Base-by-base conservation (phyloP, 1,284 basidiomycete genomes). In the Fomitopsis schrenkii region DNA sequence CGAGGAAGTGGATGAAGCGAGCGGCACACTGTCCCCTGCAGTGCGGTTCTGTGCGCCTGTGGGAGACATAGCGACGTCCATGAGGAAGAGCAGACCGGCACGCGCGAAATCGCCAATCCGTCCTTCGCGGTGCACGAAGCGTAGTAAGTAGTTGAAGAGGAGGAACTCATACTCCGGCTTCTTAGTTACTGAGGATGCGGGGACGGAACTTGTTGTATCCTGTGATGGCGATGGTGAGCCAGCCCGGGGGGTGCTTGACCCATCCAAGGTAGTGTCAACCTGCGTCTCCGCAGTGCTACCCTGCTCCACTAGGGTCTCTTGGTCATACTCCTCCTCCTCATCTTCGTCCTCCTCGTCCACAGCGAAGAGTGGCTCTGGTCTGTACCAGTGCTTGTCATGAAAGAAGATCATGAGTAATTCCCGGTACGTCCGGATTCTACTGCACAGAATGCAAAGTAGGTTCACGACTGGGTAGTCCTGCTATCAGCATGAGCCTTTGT, bases 331-430 rank as follows among this genome's bases (percentile, higher is more conserved):
- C 10, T 78, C 75, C 1, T 79, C 76, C 0, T 78, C 76, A 0
- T 79, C 79, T 54, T 84, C 88, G 0, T 89, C 85, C 57, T 86
- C 83, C 72, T 91, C 88, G 63, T 88, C 85, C 5, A 89, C 85
- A 45, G 83, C 76, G 65, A 85, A 90, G 59, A 87, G 75, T 26
- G 87, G 84, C 66, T 89, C 88, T 15, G 86, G 88, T 35, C 79
- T 81, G 71, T 87, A 90, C 88, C 88, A 91, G 65, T 90, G 87
- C 69, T 93, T 95, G 72, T 97, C 94, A 70, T 96, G 93, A 73
- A 97, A 95, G 79, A 97, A 97, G 64, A 98, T 96, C 83, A 97
- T 91, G 44, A 98, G 85, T 1, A 98, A 79, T 68, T 96, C 93
- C 5, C 94, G 88, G 73, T 93, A 92, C 52, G 92, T 93, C 59